Conservation (phyloP, 192 early-diverging fungal species). For the Coemansia sp. region DNA sequence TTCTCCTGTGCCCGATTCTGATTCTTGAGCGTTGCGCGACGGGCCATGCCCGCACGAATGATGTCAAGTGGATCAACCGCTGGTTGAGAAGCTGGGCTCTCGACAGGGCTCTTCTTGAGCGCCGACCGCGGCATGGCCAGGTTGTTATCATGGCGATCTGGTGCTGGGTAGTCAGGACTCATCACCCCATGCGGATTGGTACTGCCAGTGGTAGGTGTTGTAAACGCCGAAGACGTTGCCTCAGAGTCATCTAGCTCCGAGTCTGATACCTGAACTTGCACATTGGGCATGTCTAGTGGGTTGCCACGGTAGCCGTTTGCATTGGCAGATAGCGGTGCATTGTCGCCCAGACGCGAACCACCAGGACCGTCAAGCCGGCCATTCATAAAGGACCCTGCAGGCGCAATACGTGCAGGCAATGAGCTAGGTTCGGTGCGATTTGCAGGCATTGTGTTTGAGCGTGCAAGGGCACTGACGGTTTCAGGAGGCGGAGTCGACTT, state of each 20-base stretch:
- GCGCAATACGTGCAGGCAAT: slow-evolving; percentile 13
- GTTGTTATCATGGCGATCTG: slow-evolving; percentile 1
- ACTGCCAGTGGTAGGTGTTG: slow-evolving; percentile 9
- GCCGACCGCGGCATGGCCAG: slow-evolving; percentile 20
- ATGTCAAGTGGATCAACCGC: slow-evolving; percentile 50
- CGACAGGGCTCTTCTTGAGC: slow-evolving; percentile 19
- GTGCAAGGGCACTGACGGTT: slow-evolving; percentile 23
- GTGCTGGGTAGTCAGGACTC: slow-evolving; percentile 2
- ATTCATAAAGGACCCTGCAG: slow-evolving; percentile 9
- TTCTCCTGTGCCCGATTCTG: slow-evolving; percentile 23
- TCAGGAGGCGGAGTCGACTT: slow-evolving; percentile 44
- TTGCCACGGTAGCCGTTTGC: slow-evolving; percentile 10
- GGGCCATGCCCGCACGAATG: slow-evolving; percentile 43
- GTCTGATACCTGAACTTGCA: slow-evolving; percentile 17
- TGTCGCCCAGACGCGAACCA: neutral
- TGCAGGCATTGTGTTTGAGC: slow-evolving; percentile 48
- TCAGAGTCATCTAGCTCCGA: slow-evolving; percentile 12
- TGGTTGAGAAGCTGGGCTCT: slow-evolving; percentile 12
- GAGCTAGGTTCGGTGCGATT: slow-evolving; percentile 21
- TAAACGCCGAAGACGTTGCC: slow-evolving; percentile 21
- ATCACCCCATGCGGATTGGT: neutral
- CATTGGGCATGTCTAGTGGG: slow-evolving; percentile 11
- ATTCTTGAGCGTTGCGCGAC: slow-evolving; percentile 49
- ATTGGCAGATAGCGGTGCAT: slow-evolving; percentile 17
- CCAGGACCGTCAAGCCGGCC: slow-evolving; percentile 8